Conservation (phyloP, 371 early-diverging fungal genomes). For the Mucor sp. region DNA sequence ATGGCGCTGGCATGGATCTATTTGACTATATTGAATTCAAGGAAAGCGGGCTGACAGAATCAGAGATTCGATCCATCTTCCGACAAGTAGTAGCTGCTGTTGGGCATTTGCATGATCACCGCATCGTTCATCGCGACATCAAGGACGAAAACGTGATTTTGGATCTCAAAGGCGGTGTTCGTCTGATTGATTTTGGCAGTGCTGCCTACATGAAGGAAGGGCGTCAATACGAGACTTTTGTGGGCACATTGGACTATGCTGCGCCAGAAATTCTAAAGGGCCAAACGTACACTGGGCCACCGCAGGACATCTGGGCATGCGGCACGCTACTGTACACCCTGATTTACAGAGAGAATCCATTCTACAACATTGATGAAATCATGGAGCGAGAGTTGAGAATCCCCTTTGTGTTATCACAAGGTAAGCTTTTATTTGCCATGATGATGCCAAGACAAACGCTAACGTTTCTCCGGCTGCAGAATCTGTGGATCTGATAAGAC, state of each 20-base stretch:
- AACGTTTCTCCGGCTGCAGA: constrained; percentile 33
- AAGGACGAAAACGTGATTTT: constrained; percentile 82
- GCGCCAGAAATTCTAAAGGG: constrained; percentile 71
- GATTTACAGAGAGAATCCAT: constrained; percentile 46
- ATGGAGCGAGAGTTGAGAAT: constrained; percentile 25
- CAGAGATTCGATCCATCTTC: constrained; percentile 62
- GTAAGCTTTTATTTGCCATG: constrained; percentile 67
- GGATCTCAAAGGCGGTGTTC: constrained; percentile 49
- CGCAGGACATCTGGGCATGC: constrained; percentile 82
- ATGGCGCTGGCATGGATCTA: constrained; percentile 70
- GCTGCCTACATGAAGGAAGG: constrained; percentile 60
- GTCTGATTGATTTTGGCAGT: constrained; percentile 73
- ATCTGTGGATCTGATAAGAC: constrained; percentile 55
- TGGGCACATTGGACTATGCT: constrained; percentile 71
- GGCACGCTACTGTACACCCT: constrained; percentile 80
- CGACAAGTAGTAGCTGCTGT: constrained; percentile 67
- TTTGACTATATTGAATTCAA: constrained; percentile 77
- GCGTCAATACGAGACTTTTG: constrained; percentile 64
- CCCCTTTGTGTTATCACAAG: constrained; percentile 15
- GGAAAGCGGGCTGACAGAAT: constrained; percentile 49
- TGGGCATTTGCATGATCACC: constrained; percentile 66
- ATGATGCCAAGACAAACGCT: constrained; percentile 42
- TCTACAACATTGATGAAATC: constrained; percentile 25
- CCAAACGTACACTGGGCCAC: constrained; percentile 62
- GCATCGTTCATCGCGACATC: constrained; percentile 81